phyloP scores from a whole-genome alignment of 2,329 filamentous ascomycete species.

The Fusarium floridanum region DNA sequence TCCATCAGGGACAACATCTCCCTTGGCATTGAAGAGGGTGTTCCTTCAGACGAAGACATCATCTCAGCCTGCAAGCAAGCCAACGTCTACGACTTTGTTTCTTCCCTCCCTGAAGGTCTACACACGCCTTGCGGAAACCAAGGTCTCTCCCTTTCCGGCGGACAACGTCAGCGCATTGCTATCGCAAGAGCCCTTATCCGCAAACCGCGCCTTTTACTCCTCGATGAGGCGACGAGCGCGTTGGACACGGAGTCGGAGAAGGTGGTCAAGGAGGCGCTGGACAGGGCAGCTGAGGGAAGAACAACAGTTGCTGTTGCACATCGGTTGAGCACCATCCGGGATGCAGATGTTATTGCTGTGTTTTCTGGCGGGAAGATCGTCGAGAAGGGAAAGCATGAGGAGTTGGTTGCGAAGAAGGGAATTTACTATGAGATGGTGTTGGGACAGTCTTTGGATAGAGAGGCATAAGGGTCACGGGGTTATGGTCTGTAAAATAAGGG shows the following conservation, averaged over 20 bases:
- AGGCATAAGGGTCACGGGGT: slow-evolving; percentile 29
- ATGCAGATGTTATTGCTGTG: slow-evolving; percentile 73
- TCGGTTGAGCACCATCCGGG: slow-evolving; percentile 65
- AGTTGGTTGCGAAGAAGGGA: slow-evolving; percentile 64
- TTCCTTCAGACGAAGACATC: slow-evolving; percentile 55
- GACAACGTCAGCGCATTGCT: slow-evolving; percentile 78
- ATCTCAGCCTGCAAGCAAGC: slow-evolving; percentile 65
- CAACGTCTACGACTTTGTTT: slow-evolving; percentile 69
- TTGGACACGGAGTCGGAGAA: slow-evolving; percentile 76
- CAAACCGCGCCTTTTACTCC: slow-evolving; percentile 73
- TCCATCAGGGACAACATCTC: slow-evolving; percentile 69
- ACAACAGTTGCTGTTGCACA: slow-evolving; percentile 77
- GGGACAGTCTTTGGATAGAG: slow-evolving; percentile 56
- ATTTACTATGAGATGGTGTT: slow-evolving; percentile 68
- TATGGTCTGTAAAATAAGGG: not conserved
- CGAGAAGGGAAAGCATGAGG: slow-evolving; percentile 72
- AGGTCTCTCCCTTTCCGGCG: slow-evolving; percentile 78
- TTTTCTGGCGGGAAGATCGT: slow-evolving; percentile 62
- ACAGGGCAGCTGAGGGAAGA: slow-evolving; percentile 55
- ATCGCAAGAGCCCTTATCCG: slow-evolving; percentile 80
- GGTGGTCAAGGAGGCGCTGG: slow-evolving; percentile 73
- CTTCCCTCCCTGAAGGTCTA: slow-evolving; percentile 70
- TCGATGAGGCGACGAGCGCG: slow-evolving; percentile 78
- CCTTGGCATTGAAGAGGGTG: slow-evolving; percentile 56
- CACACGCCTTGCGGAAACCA: slow-evolving; percentile 74